These are phyloP conservation scores for Cotoneaster glaucophyllus DNA, from an alignment of 306 rosid species.

Conservation along the genomic window DNA sequence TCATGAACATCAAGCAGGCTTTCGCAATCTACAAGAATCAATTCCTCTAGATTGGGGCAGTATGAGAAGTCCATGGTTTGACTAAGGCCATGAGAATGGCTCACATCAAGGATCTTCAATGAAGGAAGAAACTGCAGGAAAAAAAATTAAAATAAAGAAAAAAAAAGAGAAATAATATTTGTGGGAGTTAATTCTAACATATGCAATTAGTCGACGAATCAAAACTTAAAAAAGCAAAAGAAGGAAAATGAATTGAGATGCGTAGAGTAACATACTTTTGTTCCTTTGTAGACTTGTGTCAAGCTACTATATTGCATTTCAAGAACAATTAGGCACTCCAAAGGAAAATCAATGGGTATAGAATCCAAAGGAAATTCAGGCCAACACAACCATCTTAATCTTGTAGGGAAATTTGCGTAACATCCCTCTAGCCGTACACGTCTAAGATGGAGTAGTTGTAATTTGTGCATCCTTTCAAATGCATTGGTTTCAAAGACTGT, in stretches of 20 bases:
- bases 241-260: not conserved
- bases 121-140: not conserved
- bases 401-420: not conserved
- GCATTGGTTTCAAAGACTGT: not conserved
- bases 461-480: not conserved
- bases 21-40: not conserved
- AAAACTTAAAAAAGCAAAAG: not conserved
- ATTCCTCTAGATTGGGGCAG: constrained; percentile 1
- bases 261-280: not conserved
- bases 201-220: not conserved
- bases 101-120: constrained; percentile 10
- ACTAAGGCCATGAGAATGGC: not conserved
- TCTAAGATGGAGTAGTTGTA: not conserved
- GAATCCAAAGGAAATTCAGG: not conserved
- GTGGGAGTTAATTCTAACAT: not conserved
- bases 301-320: constrained; percentile 3
- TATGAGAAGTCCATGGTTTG: not conserved
- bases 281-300: not conserved
- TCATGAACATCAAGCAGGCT: not conserved
- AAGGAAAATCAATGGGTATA: constrained; percentile 3
- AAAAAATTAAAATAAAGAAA: not conserved
- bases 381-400: constrained; percentile 4
- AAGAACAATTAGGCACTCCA: not conserved
- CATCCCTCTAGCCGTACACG: not conserved
- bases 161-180: not conserved